Percentiles rank a stretch among this genome's conserved stretches.
Evolutionary conservation across 805 yeast species (phyloP).

Genomic region (Metschnikowia orientalis): DNA sequence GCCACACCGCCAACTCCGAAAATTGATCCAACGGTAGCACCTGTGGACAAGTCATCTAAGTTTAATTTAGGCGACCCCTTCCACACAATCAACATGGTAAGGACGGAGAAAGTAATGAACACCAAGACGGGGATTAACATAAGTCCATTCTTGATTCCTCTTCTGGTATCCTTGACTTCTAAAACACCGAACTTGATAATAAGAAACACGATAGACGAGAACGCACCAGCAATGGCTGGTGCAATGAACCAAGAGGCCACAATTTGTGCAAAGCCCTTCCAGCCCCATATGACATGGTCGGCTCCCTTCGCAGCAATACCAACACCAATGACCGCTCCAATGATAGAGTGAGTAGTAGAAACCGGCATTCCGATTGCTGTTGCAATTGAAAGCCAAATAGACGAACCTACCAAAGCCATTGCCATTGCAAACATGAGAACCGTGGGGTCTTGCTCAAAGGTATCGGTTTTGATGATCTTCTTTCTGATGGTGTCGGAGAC

Average conservation of each 20-base stretch:
- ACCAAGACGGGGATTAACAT: conserved; percentile 57
- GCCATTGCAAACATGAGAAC: conserved; percentile 74
- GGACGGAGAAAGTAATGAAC: conserved; percentile 52
- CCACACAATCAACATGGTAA: conserved; percentile 77
- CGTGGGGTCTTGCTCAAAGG: conserved; percentile 54
- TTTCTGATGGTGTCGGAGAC: conserved; percentile 70
- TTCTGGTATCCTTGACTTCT: conserved; percentile 46
- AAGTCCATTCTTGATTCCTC: conserved; percentile 51
- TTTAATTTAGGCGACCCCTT: conserved; percentile 71
- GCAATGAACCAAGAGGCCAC: conserved; percentile 81
- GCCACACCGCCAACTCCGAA: conserved; percentile 65
- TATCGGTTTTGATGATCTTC: conserved; percentile 52
- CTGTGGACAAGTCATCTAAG: conserved; percentile 48
- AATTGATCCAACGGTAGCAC: conserved; percentile 54
- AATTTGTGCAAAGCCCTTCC: conserved; percentile 68
- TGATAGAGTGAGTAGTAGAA: conserved; percentile 75
- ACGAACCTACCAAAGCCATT: conserved; percentile 70
- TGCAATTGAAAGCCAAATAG: conserved; percentile 65
- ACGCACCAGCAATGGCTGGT: conserved; percentile 61
- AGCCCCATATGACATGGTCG: conserved; percentile 62
- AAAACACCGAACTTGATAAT: conserved; percentile 57
- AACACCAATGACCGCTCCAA: conserved; percentile 71
- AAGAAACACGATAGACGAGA: conserved; percentile 56
- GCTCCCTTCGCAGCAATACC: conserved; percentile 72
- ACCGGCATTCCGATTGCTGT: conserved; percentile 72